Evolutionary conservation across 495 filamentous ascomycete genomes (phyloP).

Genomic region (Staphylotrichum longicolle): DNA sequence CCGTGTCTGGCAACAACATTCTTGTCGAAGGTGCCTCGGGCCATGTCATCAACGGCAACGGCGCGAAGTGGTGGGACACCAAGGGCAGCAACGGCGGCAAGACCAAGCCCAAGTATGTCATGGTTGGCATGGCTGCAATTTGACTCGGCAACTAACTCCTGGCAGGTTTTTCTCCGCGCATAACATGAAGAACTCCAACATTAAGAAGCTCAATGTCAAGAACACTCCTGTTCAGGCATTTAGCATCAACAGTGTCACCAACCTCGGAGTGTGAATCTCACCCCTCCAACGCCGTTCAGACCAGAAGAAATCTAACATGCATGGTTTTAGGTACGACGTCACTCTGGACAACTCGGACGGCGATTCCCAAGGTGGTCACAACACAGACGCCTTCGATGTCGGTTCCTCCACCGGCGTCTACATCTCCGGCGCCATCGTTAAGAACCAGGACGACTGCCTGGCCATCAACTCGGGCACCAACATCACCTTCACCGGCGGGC

Average conservation of each 20-base stretch:
- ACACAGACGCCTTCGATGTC: conserved; percentile 61
- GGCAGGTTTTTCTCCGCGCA: conserved; percentile 51
- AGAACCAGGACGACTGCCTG: conserved; percentile 59
- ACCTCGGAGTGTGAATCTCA: conserved; percentile 40
- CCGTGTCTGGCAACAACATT: conserved; percentile 45
- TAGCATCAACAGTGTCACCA: conserved; percentile 47
- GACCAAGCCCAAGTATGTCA: conserved; percentile 41
- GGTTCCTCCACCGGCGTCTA: conserved; percentile 46
- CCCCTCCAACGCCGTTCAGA: too few relatives aligned
- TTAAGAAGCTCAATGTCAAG: conserved; percentile 33
- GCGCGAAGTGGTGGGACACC: conserved; percentile 53
- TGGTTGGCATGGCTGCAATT: background rate
- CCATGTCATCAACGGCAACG: conserved; percentile 46
- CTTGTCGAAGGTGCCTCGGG: conserved; percentile 43
- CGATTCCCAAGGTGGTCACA: conserved; percentile 45
- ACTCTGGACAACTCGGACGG: conserved; percentile 58
- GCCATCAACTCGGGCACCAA: conserved; percentile 49
- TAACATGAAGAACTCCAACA: conserved; percentile 35
- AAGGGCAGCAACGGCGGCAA: conserved; percentile 54
- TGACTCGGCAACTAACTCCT: background rate
- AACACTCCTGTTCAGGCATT: conserved; percentile 60
- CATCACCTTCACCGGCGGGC: conserved; percentile 31
- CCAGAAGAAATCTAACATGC: background rate
- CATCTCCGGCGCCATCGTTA: conserved; percentile 48
- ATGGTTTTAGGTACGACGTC: conserved; percentile 28